Evolutionary conservation across 495 filamentous ascomycete species (phyloP), one percentile per base, ranked within the genome.

Genomic region (Pseudotulostoma volvatum): DNA sequence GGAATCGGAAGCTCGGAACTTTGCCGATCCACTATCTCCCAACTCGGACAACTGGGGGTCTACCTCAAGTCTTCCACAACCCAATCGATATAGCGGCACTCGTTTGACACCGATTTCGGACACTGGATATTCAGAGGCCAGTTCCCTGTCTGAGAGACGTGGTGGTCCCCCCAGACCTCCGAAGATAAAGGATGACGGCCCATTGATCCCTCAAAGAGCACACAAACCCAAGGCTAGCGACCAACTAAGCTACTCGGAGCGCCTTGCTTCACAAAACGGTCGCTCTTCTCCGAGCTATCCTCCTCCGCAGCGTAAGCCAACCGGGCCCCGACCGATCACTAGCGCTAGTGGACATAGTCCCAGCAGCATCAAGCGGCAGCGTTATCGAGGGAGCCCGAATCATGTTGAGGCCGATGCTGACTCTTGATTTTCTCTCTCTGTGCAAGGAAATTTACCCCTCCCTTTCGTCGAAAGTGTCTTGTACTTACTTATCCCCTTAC

Each of bases 1-100:
- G 3, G 87, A 95, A 54, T 74, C 68, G 4, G 74, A 86, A 50
- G 87, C 85, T 7, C 71, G 80, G 36, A 68, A 75, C 13, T 92
- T 72, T 49, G 71, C 70, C 19, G 61, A 64, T 1, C 71, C 81
- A 7, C 67, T 69, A 47, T 78, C 79, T 18, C 82, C 80, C 1
- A 70, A 64, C 39, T 81, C 79, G 1, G 74, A 82, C 9, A 75
- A 79, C 43, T 94, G 81, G 77, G 74, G 76, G 4, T 74, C 67
- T 30, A 77, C 74, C 38, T 59, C 67, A 31, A 67, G 61, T 38
- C 52, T 71, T 15, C 54, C 63, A 11, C 60, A 52, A 2, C 43
- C 49, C 19, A 62, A 65, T 25, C 56, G 64, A 42, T 56, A 57
- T 42, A 68, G 67, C 42, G 39, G 37, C 18, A 58, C 52, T 31